These are phyloP conservation scores for Xylaria curta DNA, from an alignment of 495 filamentous ascomycete species.

Conservation along the genomic window DNA sequence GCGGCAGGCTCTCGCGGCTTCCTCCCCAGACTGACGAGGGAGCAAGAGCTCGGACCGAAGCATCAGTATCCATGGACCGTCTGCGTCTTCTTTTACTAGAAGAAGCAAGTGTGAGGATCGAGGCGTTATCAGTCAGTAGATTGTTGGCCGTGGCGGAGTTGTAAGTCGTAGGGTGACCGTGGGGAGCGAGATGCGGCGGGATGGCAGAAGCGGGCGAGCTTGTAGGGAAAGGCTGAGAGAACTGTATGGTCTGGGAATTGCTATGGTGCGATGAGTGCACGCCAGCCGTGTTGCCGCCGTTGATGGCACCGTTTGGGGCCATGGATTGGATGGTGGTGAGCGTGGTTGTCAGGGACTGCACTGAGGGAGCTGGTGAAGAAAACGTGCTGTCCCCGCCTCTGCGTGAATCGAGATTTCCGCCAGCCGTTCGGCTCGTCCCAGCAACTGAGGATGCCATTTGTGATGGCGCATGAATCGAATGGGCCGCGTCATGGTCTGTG, in stretches of 20 bases:
- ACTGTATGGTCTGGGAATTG: constrained; percentile 69
- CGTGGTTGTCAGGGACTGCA: constrained; percentile 91
- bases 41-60: constrained; percentile 89
- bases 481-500: constrained; percentile 76
- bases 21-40: constrained; percentile 93
- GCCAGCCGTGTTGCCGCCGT: constrained; percentile 42
- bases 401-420: constrained; percentile 67
- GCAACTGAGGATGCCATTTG: constrained; percentile 68
- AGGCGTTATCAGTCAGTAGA: constrained; percentile 90
- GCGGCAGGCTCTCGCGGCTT: constrained; percentile 81
- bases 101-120: constrained; percentile 93
- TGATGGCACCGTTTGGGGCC: constrained; percentile 68
- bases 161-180: constrained; percentile 81
- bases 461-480: constrained; percentile 77
- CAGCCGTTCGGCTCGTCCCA: constrained; percentile 70
- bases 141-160: constrained; percentile 89
- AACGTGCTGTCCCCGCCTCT: constrained; percentile 86
- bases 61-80: constrained; percentile 93
- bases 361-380: constrained; percentile 90
- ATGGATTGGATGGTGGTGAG: constrained; percentile 95
- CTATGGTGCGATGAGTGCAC: constrained; percentile 53
- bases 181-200: constrained; percentile 73
- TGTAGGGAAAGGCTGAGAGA: constrained; percentile 88
- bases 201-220: constrained; percentile 77
- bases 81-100: constrained; percentile 89